phyloP scores from a whole-genome alignment of 2,329 filamentous ascomycete species.

The Trichophyton simii region DNA sequence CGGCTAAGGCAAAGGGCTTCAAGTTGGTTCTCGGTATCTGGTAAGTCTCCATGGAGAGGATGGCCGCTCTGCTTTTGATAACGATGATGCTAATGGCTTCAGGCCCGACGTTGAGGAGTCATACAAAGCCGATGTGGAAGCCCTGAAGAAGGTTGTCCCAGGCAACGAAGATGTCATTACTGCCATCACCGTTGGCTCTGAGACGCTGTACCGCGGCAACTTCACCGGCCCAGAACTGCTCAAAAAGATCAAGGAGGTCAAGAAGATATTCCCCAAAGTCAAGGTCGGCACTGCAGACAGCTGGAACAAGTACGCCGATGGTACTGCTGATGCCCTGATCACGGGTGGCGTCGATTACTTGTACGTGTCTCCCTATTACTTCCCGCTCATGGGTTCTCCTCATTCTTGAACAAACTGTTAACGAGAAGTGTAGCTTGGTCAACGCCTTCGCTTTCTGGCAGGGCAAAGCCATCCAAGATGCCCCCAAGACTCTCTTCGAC shows the following conservation, averaged over 20 bases:
- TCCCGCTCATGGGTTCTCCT: not conserved
- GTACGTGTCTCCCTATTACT: constrained; percentile 21
- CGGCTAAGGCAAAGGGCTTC: constrained; percentile 52
- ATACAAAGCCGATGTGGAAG: constrained; percentile 48
- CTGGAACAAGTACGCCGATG: constrained; percentile 61
- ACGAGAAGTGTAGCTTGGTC: constrained; percentile 35
- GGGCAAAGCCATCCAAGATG: constrained; percentile 45
- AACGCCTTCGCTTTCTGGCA: constrained; percentile 68
- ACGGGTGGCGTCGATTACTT: constrained; percentile 47
- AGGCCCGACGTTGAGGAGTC: constrained; percentile 52
- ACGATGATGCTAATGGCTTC: not conserved
- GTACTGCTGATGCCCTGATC: constrained; percentile 53
- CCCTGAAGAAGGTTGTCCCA: constrained; percentile 36
- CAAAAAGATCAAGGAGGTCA: constrained; percentile 50
- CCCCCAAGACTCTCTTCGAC: constrained; percentile 51
- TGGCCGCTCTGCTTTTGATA: not conserved
- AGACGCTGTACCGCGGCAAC: constrained; percentile 57
- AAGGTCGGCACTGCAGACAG: constrained; percentile 57
- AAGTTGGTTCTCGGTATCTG: constrained; percentile 60
- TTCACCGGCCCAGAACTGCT: constrained; percentile 50
- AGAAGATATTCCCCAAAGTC: constrained; percentile 42
- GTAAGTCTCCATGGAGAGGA: constrained; percentile 29
- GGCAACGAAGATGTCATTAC: constrained; percentile 48
- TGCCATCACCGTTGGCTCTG: constrained; percentile 58
- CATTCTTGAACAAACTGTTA: not conserved